Evolutionary conservation across 257 asterid genomes (phyloP).

Genomic region (Solanum chaucha): DNA sequence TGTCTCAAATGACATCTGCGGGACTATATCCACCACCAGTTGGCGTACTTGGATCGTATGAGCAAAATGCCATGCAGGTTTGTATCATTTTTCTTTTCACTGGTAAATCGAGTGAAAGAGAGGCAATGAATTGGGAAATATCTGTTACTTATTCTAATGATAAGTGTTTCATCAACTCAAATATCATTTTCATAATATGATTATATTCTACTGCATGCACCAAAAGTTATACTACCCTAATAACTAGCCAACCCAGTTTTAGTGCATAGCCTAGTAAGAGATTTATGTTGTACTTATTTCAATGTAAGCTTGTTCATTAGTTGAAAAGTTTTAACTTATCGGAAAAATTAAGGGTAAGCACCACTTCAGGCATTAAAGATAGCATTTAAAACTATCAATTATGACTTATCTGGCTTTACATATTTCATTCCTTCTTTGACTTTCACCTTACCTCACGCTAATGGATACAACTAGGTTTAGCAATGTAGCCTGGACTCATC

Average conservation of each 20-base stretch:
- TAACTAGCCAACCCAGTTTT: not conserved
- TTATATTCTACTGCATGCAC: not conserved
- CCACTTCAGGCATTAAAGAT: not conserved
- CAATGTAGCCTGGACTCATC: not conserved
- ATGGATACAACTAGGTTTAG: not conserved
- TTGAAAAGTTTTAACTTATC: not conserved
- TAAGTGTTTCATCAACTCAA: not conserved
- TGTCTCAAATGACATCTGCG: conserved; percentile 78
- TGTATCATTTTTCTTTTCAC: conserved; percentile 11
- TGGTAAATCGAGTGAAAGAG: not conserved
- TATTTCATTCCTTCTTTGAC: not conserved
- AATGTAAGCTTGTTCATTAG: not conserved
- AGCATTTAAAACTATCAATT: not conserved
- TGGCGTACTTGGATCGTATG: conserved; percentile 92
- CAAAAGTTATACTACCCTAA: not conserved
- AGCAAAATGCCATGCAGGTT: conserved; percentile 89
- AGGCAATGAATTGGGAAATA: not conserved
- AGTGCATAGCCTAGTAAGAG: not conserved
- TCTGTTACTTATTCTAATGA: not conserved
- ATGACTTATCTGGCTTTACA: not conserved
- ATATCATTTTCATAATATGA: not conserved
- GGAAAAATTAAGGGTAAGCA: not conserved
- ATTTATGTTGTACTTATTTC: not conserved
- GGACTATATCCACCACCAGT: conserved; percentile 68
- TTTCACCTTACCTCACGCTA: not conserved